Evolutionary conservation across 352 stramenopile species (phyloP).

Genomic region (Phytopythium ostracodes): DNA sequence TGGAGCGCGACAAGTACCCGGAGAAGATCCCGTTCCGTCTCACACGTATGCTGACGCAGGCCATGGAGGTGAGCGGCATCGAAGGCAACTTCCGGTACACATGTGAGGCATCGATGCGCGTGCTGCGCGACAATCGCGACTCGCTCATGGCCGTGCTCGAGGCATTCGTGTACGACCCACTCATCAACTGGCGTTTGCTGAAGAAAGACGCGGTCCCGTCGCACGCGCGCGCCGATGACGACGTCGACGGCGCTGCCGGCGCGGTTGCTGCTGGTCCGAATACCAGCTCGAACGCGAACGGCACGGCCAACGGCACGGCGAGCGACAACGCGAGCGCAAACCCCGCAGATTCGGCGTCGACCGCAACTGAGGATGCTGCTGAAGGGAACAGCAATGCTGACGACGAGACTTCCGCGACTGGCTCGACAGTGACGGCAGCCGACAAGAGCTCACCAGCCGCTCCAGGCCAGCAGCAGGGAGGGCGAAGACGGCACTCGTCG

Average conservation of each 20-base stretch:
- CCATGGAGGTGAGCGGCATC: slow-evolving; percentile 99
- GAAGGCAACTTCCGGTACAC: slow-evolving; percentile 99
- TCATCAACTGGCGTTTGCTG: slow-evolving; percentile 98
- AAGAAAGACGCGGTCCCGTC: slow-evolving; percentile 80
- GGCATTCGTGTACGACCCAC: slow-evolving; percentile 99
- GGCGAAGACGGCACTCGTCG: slow-evolving; percentile 56
- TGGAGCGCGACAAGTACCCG: slow-evolving; percentile 99
- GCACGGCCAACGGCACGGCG: slow-evolving; percentile 1
- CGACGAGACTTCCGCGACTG: slow-evolving; percentile 14
- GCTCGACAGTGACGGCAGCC: slow-evolving; percentile 33
- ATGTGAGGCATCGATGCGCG: slow-evolving; percentile 97
- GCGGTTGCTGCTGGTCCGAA: slow-evolving; percentile 28
- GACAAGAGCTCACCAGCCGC: slow-evolving; percentile 61
- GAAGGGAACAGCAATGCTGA: slow-evolving; percentile 7
- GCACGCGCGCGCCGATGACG: slow-evolving; percentile 65
- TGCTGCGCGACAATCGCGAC: slow-evolving; percentile 98
- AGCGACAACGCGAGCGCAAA: neutral
- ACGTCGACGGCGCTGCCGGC: slow-evolving; percentile 20
- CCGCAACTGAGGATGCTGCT: slow-evolving; percentile 11
- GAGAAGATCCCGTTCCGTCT: slow-evolving; percentile 99
- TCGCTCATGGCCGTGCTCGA: slow-evolving; percentile 99
- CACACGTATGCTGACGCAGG: slow-evolving; percentile 97
- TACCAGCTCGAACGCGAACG: neutral
- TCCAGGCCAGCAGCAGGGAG: slow-evolving; percentile 25
- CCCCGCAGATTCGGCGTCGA: neutral